Conservation (phyloP, 129 eudicot genomes). For the Artemisia argyi region DNA sequence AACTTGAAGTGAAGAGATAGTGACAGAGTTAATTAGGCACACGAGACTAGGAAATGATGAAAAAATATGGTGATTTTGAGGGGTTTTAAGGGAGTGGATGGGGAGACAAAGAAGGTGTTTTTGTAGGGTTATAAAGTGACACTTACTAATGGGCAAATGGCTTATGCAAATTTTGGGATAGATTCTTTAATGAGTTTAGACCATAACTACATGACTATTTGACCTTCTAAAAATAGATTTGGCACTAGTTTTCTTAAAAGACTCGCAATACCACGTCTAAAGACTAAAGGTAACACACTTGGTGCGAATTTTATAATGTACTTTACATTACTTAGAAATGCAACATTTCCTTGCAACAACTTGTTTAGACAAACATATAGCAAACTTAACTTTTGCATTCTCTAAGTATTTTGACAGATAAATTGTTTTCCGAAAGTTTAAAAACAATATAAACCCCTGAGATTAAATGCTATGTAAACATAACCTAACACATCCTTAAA, state of each 20-base stretch:
- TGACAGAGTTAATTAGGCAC: constrained; percentile 29
- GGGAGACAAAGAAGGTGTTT: constrained; percentile 70
- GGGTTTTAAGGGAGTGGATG: constrained; percentile 42
- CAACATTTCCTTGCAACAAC: no score
- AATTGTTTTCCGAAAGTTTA: no score
- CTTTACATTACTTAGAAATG: no score
- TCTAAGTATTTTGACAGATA: no score
- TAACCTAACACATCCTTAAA: no score
- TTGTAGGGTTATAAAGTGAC: constrained; percentile 80
- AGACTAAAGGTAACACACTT: not conserved
- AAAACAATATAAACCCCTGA: no score
- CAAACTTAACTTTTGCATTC: no score
- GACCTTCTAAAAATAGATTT: constrained; percentile 30
- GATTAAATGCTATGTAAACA: no score
- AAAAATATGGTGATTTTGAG: constrained; percentile 26
- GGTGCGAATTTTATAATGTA: no score
- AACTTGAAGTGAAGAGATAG: not conserved
- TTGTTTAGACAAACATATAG: no score
- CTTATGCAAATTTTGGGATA: constrained; percentile 43
- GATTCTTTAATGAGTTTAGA: constrained; percentile 30
- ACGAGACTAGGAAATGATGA: constrained; percentile 82
- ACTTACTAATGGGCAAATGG: constrained; percentile 70
- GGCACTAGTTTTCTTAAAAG: not conserved
- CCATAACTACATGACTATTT: constrained; percentile 11
- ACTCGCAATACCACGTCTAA: not conserved